phyloP scores from a whole-genome alignment of 2,329 filamentous ascomycete genomes.

The Xylariales sp. region DNA sequence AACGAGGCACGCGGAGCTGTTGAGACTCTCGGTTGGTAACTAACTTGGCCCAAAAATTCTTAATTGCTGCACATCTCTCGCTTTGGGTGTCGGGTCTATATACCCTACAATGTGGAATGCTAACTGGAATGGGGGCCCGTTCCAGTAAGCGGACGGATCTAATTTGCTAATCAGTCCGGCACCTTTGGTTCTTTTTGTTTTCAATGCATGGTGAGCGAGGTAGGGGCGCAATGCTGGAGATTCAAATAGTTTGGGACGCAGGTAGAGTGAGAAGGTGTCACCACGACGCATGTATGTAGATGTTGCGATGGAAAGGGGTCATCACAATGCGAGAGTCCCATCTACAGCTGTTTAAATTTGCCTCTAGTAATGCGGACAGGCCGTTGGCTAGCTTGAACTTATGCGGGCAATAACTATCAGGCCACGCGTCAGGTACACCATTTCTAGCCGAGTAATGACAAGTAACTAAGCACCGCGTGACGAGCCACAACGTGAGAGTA shows the following conservation, averaged over 20 bases:
- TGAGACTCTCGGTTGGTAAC: slow-evolving; percentile 68
- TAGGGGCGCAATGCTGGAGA: slow-evolving; percentile 37
- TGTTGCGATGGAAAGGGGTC: slow-evolving; percentile 17
- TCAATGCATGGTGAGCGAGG: slow-evolving; percentile 46
- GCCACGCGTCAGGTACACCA: not conserved
- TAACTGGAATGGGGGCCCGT: slow-evolving; percentile 27
- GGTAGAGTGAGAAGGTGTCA: slow-evolving; percentile 41
- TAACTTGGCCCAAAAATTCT: not conserved
- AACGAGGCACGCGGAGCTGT: slow-evolving; percentile 66
- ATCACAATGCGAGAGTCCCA: not conserved
- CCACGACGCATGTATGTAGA: slow-evolving; percentile 20
- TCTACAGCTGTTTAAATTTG: too few relatives aligned
- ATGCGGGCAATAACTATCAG: not conserved
- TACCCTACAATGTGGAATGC: slow-evolving; percentile 29
- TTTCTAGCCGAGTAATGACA: not conserved
- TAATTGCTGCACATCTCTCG: not conserved
- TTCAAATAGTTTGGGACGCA: slow-evolving; percentile 36
- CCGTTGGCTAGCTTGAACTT: not conserved
- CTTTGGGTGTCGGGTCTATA: slow-evolving; percentile 34
- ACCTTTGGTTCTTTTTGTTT: slow-evolving; percentile 34
- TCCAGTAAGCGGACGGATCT: slow-evolving; percentile 19
- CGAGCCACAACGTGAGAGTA: not conserved
- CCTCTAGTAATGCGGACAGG: not conserved
- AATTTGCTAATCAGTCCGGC: slow-evolving; percentile 1
- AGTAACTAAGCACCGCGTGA: not conserved